Base-by-base conservation (phyloP, 495 filamentous ascomycete species). In the Neurospora sp. region DNA sequence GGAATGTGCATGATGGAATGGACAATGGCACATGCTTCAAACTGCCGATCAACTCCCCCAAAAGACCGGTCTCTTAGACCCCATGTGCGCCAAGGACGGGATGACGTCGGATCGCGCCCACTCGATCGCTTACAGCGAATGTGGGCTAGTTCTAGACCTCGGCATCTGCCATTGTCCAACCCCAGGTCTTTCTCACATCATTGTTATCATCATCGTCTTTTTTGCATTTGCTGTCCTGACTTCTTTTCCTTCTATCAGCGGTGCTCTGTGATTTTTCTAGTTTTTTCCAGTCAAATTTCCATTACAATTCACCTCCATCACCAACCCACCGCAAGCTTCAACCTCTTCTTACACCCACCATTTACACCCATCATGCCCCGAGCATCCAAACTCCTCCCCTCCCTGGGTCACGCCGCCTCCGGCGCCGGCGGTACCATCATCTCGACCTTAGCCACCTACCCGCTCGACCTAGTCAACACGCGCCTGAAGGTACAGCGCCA, bases 341-440 rank as follows among this genome's bases (percentile, higher is more conserved):
- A 2, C 12, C 16, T 61, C 12, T 9, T 27, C 53, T 35, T 35
- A 61, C 48, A 61, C 12, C 6, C 11, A 31, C 48, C 48, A 53
- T 22, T 12, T 16, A 16, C 42, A 48, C 5, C 48, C 42, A 48
- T 2, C 16, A 3, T 74, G 87, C 71, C 72, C 16, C 70, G 70
- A 39, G 72, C 75, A 70, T 75, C 70, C 22, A 76, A 73, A 69
- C 74, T 88, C 9, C 87, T 97, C n/a, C 92, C 94, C 70, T 91
- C 93, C 6, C 83, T 97, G n/a, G 93, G 93, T 22, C 95, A 97
- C 84, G 94, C 95, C 69, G 79, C 92, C 27, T 91, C 94, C 20
- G 94, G 94, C 69, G 89, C 92, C 38, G 84, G 89, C 16, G 94
- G 93, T 18, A 91, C 93, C 4, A 90, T 93, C 12, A 87, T 96